phyloP scores from a whole-genome alignment of 352 stramenopile genomes.

The Pythium apleroticum region DNA sequence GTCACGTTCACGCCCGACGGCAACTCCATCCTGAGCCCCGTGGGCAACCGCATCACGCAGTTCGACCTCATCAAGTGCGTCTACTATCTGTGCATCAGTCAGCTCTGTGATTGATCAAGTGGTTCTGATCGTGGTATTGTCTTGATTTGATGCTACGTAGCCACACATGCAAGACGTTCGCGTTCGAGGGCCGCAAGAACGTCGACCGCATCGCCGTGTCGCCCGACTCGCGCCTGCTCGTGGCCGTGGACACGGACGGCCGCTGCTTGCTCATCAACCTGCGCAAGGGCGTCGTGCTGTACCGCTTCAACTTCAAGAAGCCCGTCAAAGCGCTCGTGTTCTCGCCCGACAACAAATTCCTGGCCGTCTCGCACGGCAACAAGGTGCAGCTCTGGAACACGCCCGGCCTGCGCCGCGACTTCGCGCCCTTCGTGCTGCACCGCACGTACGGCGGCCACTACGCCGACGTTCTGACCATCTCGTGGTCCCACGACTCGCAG shows the following conservation, averaged over 20 bases:
- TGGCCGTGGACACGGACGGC: conserved; percentile 91
- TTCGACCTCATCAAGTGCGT: conserved; percentile 93
- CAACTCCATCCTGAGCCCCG: conserved; percentile 90
- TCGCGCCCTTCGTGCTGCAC: conserved; percentile 90
- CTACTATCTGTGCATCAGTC: neutral
- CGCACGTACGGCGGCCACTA: conserved; percentile 89
- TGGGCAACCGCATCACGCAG: conserved; percentile 93
- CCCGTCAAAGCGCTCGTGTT: conserved; percentile 85
- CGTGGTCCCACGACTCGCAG: conserved; percentile 87
- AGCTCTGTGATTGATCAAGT: conserved; percentile 9
- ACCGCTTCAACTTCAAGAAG: conserved; percentile 95
- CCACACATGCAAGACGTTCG: conserved; percentile 87
- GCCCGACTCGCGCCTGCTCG: conserved; percentile 84
- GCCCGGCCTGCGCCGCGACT: conserved; percentile 83
- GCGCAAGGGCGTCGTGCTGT: conserved; percentile 86
- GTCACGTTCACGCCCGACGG: conserved; percentile 92
- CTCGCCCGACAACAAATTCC: conserved; percentile 86
- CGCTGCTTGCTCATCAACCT: conserved; percentile 91
- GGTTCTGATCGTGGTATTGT: conserved; percentile 9
- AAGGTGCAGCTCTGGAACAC: conserved; percentile 93
- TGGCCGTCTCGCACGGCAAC: conserved; percentile 88
- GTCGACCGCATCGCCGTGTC: conserved; percentile 86
- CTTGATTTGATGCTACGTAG: conserved; percentile 29
- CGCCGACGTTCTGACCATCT: conserved; percentile 84
- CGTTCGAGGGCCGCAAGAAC: conserved; percentile 92